Evolutionary conservation across 306 rosid species (phyloP).

Genomic region (Sphenostylis stenocarpa): DNA sequence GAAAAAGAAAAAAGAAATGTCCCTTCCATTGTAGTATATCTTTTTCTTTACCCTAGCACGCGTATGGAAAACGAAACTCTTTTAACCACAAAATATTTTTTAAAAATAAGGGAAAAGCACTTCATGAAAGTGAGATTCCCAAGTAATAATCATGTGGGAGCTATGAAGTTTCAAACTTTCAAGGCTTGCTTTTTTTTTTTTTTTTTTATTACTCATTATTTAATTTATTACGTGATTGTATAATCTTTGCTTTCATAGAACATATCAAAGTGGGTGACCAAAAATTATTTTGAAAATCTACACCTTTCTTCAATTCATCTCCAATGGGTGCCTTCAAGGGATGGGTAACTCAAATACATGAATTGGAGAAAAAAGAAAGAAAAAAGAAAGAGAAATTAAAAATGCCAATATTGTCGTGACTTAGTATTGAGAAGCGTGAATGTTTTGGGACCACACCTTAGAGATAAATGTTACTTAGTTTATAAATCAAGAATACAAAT

Average conservation of each 20-base stretch:
- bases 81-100: conserved; percentile 18
- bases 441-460: conserved; percentile 45
- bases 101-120: conserved; percentile 25
- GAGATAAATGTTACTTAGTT: neutral
- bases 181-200: conserved; percentile 16
- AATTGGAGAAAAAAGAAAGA: neutral
- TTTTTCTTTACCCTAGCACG: conserved; percentile 37
- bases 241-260: conserved; percentile 33
- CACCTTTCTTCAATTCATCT: conserved; percentile 19
- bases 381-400: neutral
- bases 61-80: conserved; percentile 37
- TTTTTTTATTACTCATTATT: neutral
- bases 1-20: neutral
- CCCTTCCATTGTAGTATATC: neutral
- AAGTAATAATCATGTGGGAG: conserved; percentile 55
- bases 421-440: conserved; percentile 25
- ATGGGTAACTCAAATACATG: conserved; percentile 14
- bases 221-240: conserved; percentile 1
- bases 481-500: conserved; percentile 37
- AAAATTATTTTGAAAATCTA: conserved; percentile 34
- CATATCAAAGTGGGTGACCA: conserved; percentile 42
- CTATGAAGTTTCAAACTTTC: conserved; percentile 42
- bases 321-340: conserved; percentile 1
- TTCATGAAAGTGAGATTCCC: conserved; percentile 51
- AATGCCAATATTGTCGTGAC: conserved; percentile 24